Conservation (phyloP, 139 green algal genomes). For the Asterochloris sp. region DNA sequence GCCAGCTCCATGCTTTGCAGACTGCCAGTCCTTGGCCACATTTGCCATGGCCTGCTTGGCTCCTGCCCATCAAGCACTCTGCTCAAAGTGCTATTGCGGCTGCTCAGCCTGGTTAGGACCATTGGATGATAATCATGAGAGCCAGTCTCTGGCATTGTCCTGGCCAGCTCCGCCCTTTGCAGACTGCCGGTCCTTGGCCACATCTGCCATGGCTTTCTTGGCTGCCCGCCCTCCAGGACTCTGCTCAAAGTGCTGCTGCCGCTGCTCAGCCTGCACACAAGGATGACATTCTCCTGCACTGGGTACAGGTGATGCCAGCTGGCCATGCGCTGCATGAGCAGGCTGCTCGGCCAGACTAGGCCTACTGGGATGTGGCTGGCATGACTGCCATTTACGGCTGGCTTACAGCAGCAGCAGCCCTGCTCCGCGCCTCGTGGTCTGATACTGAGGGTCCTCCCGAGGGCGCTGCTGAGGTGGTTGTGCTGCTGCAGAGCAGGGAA, state of each 20-base stretch:
- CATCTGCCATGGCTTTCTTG: conserved; percentile 17
- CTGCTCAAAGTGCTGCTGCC: conserved; percentile 24
- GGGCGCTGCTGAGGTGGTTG: background rate
- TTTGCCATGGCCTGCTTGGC: conserved; percentile 14
- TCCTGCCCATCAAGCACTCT: conserved; percentile 12
- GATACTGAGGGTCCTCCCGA: background rate
- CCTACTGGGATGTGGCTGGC: background rate
- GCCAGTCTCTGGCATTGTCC: too few species aligned
- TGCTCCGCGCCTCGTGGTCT: background rate
- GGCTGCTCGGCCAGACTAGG: background rate
- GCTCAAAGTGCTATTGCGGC: conserved; percentile 23
- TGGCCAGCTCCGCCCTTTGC: background rate
- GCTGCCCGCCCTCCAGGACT: conserved; percentile 19
- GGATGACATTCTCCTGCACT: background rate
- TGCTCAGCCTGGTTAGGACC: conserved; percentile 7
- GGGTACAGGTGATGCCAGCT: background rate
- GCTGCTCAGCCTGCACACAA: conserved; percentile 12
- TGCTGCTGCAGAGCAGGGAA: background rate
- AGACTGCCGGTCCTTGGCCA: conserved; percentile 19
- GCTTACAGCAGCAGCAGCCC: conserved; percentile 12
- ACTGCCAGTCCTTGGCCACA: conserved; percentile 18
- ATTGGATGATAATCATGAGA: too few species aligned
- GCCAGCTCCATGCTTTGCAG: background rate
- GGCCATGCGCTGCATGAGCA: background rate
- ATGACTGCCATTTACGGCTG: background rate